Base-by-base conservation (phyloP, 139 green algal species). In the Desmodesmus armatus region DNA sequence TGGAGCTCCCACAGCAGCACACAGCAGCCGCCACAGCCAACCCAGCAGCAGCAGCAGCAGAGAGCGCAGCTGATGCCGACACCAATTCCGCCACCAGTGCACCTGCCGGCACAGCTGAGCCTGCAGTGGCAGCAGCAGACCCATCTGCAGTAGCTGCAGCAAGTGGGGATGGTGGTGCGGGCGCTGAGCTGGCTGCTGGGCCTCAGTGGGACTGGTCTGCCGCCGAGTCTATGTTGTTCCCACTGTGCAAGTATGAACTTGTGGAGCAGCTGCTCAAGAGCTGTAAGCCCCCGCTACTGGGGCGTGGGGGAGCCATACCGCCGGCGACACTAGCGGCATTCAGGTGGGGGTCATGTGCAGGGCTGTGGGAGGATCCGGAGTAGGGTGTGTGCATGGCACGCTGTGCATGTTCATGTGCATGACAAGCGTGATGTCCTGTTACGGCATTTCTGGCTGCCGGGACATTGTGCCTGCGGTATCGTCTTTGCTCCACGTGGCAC, bases 181-280 rank as follows among this genome's bases (percentile, higher is more conserved):
- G 47, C 35, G 49, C 72, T 11, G 1, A 4, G 6, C 53, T 78
- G 43, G 70, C 65, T 60, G 74, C 53, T 47, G 84, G 27, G 19
- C 72, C 53, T 1, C 49, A 70, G 44, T 70, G 33, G 37, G 41
- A n/a, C n/a, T 63, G 44, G 70, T 3, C 17, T 37, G n/a, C 62
- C 67, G 75, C 37, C 25, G 27, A 51, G n/a, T 37, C 53, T 49
- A n/a, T 43, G 49, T 43, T 77, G 51, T 35, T 71, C 25, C 81
- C 74, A 1, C 63, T 92, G 70, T 27, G 37, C 0, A n/a, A 86
- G 17, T 92, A 92, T 66, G 83, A 92, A 70, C 27, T 72, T 23
- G 85, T 92, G 40, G 73, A 76, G 23, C 49, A 4, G 11, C 35
- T 75, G 17, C 85, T 94, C 41, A 72, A 7, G 15, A 11, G 21